These are phyloP conservation scores for Epichloe festucae DNA, from an alignment of 2,329 filamentous ascomycete genomes.

Conservation along the genomic window DNA sequence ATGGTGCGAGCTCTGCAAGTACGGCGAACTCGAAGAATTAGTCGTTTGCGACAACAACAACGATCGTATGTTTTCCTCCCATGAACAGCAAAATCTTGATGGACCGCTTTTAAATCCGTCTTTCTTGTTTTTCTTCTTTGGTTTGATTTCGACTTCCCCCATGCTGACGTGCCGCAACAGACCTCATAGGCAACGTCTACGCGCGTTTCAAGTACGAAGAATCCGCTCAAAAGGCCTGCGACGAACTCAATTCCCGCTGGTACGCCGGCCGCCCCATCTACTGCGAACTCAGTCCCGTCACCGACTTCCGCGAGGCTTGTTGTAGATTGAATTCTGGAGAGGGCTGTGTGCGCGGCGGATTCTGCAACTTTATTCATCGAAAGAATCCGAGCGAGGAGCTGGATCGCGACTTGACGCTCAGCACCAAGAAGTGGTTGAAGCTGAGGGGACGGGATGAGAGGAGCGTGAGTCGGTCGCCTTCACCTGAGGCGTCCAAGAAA, in stretches of 20 bases:
- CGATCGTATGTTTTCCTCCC: constrained; percentile 51
- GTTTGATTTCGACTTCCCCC: no score
- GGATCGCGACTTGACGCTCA: constrained; percentile 73
- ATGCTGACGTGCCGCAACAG: constrained; percentile 27
- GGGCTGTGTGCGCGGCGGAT: constrained; percentile 88
- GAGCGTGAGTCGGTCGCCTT: constrained; percentile 71
- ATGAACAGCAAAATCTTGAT: accelerated
- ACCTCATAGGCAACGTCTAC: constrained; percentile 98
- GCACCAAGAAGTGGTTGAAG: constrained; percentile 95
- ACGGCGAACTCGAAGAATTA: constrained; percentile 91
- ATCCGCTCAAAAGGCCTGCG: constrained; percentile 82
- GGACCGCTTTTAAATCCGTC: no score
- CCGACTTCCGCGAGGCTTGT: constrained; percentile 95
- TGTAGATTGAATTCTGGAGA: constrained; percentile 90
- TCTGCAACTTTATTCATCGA: constrained; percentile 98
- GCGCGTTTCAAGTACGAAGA: constrained; percentile 99
- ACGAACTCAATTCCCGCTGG: constrained; percentile 88
- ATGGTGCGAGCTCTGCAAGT: constrained; percentile 99
- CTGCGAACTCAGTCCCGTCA: constrained; percentile 92
- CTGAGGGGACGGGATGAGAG: constrained; percentile 70
- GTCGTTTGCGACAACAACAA: constrained; percentile 99
- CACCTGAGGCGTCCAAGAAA: constrained; percentile 68
- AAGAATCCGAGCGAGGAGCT: constrained; percentile 88
- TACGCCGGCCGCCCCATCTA: constrained; percentile 96
- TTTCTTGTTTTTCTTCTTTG: no score